These are phyloP conservation scores for Grosmannia huntii DNA, from an alignment of 2,329 filamentous ascomycete species.

Conservation along the genomic window DNA sequence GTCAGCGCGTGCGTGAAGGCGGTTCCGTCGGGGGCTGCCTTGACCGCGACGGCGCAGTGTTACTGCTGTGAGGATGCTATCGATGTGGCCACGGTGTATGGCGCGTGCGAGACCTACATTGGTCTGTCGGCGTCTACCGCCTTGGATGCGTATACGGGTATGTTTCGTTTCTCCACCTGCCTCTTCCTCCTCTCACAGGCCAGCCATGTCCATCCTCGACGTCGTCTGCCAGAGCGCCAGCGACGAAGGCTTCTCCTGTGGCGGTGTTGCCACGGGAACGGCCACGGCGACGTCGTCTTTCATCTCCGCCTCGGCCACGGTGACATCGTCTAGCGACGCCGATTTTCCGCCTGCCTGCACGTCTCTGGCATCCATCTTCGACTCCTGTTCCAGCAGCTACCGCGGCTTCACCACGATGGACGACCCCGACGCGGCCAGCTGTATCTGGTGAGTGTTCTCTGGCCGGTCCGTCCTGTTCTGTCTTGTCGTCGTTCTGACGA, in stretches of 20 bases:
- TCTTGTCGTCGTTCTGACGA: background rate
- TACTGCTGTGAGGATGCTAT: conserved; percentile 13
- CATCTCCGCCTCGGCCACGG: background rate
- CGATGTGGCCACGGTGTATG: conserved; percentile 11
- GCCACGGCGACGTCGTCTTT: background rate
- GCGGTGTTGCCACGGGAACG: background rate
- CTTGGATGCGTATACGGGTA: conserved; percentile 6
- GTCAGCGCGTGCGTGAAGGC: conserved; percentile 8
- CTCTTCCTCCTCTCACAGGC: no score
- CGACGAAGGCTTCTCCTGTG: conserved; percentile 6
- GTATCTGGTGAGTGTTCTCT: conserved; percentile 14
- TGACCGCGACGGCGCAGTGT: conserved; percentile 9
- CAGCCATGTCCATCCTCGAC: no score
- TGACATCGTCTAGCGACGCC: background rate
- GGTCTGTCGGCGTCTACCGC: conserved; percentile 2
- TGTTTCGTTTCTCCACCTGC: background rate
- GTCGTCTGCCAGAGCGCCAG: background rate
- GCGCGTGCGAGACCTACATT: conserved; percentile 16
- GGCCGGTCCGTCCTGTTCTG: background rate
- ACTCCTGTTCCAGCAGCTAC: conserved; percentile 12
- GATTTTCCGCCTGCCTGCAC: conserved; percentile 13
- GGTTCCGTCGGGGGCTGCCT: conserved; percentile 6
- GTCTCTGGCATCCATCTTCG: conserved; percentile 10
- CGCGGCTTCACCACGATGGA: conserved; percentile 6
- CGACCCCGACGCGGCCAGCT: conserved; percentile 10